Evolutionary conservation across 306 rosid genomes (phyloP).

Genomic region (Vigna mungo): DNA sequence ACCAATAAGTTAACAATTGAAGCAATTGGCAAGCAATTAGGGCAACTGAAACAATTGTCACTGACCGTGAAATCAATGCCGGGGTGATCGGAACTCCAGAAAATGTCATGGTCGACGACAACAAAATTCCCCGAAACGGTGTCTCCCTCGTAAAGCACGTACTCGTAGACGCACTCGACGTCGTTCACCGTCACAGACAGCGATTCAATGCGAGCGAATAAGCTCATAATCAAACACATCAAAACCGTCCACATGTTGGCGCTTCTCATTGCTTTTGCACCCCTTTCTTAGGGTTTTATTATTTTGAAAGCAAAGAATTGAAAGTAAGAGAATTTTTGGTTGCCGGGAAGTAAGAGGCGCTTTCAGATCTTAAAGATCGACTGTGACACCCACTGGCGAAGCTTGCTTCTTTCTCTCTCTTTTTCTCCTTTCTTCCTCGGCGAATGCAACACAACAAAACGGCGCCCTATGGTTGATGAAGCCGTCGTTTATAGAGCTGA

Average conservation of each 20-base stretch:
- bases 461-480: background rate
- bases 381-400: background rate
- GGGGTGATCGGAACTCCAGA: conserved; percentile 96
- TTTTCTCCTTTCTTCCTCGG: background rate
- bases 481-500: conserved; percentile 38
- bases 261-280: conserved; percentile 39
- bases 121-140: conserved; percentile 86
- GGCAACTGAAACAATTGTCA: background rate
- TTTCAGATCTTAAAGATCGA: conserved; percentile 38
- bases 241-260: conserved; percentile 45
- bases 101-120: conserved; percentile 93
- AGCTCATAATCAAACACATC: conserved; percentile 57
- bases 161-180: conserved; percentile 87
- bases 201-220: conserved; percentile 63
- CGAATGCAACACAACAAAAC: conserved; percentile 29
- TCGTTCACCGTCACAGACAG: conserved; percentile 88
- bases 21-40: conserved; percentile 13
- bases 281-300: conserved; percentile 5
- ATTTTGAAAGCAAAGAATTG: background rate
- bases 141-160: conserved; percentile 89
- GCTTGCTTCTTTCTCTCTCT: conserved; percentile 8
- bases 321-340: background rate
- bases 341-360: background rate
- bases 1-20: conserved; percentile 1
- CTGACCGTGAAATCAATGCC: conserved; percentile 87